Evolutionary conservation across 495 filamentous ascomycete genomes (phyloP).

Genomic region (Durotheca rogersii): DNA sequence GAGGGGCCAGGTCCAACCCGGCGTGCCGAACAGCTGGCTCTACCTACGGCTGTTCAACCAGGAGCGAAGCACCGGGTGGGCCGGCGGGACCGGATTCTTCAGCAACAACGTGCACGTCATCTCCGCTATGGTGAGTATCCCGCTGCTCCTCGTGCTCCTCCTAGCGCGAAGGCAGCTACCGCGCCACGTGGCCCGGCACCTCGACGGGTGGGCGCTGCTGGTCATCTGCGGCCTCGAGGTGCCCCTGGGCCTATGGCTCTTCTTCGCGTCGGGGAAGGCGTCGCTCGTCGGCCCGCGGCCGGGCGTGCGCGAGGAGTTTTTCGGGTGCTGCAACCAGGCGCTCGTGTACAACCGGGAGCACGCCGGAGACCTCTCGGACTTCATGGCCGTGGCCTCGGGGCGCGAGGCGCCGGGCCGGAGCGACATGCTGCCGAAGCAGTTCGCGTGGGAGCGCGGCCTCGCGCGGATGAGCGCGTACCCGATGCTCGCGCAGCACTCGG

Average conservation of each 20-base stretch:
- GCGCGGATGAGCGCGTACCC: constrained; percentile 37
- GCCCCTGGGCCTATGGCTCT: constrained; percentile 41
- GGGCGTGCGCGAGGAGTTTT: constrained; percentile 43
- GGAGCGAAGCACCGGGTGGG: constrained; percentile 46
- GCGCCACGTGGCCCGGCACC: constrained; percentile 26
- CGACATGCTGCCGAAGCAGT: constrained; percentile 37
- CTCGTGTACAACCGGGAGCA: constrained; percentile 45
- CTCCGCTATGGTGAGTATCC: constrained; percentile 31
- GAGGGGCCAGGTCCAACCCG: constrained; percentile 21
- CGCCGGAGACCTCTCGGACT: constrained; percentile 32
- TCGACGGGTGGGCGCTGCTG: constrained; percentile 41
- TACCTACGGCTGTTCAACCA: constrained; percentile 54
- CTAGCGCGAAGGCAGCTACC: constrained; percentile 19
- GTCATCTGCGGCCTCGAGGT: constrained; percentile 41
- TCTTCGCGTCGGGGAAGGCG: constrained; percentile 51
- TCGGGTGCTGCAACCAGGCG: constrained; percentile 51
- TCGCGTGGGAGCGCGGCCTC: constrained; percentile 33
- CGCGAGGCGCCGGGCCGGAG: constrained; percentile 20
- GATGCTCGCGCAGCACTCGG: constrained; percentile 36
- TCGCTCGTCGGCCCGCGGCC: constrained; percentile 41
- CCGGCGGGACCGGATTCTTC: constrained; percentile 36
- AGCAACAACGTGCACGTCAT: constrained; percentile 45
- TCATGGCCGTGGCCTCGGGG: constrained; percentile 26
- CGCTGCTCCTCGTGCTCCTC: constrained; percentile 13
- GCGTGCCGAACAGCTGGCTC: constrained; percentile 41